Conservation (phyloP, 345 rosid genomes). For the Citrus mangshanensis region DNA sequence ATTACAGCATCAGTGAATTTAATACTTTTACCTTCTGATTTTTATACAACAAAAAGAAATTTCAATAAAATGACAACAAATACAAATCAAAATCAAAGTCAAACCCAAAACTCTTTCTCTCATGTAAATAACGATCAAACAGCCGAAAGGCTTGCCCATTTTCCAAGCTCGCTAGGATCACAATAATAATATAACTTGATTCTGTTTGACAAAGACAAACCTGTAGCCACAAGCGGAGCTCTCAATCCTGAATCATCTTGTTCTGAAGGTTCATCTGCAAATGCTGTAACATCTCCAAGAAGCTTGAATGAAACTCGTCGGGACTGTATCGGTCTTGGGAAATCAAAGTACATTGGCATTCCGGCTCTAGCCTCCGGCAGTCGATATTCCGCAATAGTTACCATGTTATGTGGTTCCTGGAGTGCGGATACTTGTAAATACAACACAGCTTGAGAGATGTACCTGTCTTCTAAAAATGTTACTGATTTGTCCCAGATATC, state of each 20-base stretch:
- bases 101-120: slow-evolving; percentile 6
- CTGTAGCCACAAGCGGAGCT: slow-evolving; percentile 50
- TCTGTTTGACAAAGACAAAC: slow-evolving; percentile 49
- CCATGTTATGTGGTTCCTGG: slow-evolving; percentile 77
- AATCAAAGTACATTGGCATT: slow-evolving; percentile 79
- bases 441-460: slow-evolving; percentile 74
- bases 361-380: slow-evolving; percentile 78
- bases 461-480: slow-evolving; percentile 69
- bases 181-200: slow-evolving; percentile 33
- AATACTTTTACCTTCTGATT: slow-evolving; percentile 9
- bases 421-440: slow-evolving; percentile 79
- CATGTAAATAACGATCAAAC: slow-evolving; percentile 27
- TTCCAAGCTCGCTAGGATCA: slow-evolving; percentile 61
- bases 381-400: slow-evolving; percentile 69
- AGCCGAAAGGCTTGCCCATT: slow-evolving; percentile 81
- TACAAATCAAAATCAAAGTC: slow-evolving; percentile 4
- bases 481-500: slow-evolving; percentile 56
- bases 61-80: background rate
- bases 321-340: slow-evolving; percentile 62
- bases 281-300: slow-evolving; percentile 77
- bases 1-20: slow-evolving; percentile 8
- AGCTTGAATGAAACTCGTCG: slow-evolving; percentile 59
- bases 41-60: slow-evolving; percentile 26
- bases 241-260: slow-evolving; percentile 42
- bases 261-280: slow-evolving; percentile 70